Evolutionary conservation across 169 alveolate genomes (phyloP).

Genomic region (Ichthyophthirius multifiliis): DNA sequence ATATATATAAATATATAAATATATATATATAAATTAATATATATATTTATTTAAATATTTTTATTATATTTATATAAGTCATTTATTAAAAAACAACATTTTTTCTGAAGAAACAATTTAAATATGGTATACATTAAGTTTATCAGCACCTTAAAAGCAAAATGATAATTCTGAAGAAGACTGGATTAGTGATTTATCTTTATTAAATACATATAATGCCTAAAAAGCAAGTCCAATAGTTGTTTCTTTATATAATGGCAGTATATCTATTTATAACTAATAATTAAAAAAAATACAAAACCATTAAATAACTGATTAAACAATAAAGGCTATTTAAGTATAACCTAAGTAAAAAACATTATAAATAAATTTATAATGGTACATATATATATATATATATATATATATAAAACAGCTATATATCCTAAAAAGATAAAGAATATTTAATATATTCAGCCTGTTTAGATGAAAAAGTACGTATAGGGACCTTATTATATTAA

Average conservation of each 20-base stretch:
- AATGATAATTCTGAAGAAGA: conserved; percentile 7
- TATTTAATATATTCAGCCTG: conserved; percentile 2
- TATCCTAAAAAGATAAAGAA: background rate
- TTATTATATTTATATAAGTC: background rate
- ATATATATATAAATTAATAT: no score
- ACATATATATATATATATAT: background rate
- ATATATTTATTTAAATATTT: no score
- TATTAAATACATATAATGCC: background rate
- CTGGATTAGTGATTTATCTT: background rate
- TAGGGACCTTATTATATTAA: background rate
- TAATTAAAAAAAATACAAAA: background rate
- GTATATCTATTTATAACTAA: background rate
- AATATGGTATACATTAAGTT: conserved; percentile 6
- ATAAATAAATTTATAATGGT: background rate
- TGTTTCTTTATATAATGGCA: conserved; percentile 11
- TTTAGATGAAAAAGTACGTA: conserved; percentile 6
- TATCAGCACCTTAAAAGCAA: background rate
- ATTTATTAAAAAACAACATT: background rate
- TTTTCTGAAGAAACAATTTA: background rate
- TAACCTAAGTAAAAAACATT: background rate
- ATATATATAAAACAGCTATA: background rate
- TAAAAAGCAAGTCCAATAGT: background rate
- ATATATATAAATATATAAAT: no score
- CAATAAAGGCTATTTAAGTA: background rate
- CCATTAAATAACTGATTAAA: background rate